Conservation (phyloP, 2,329 filamentous ascomycete species). For the Aspergillus sp. region DNA sequence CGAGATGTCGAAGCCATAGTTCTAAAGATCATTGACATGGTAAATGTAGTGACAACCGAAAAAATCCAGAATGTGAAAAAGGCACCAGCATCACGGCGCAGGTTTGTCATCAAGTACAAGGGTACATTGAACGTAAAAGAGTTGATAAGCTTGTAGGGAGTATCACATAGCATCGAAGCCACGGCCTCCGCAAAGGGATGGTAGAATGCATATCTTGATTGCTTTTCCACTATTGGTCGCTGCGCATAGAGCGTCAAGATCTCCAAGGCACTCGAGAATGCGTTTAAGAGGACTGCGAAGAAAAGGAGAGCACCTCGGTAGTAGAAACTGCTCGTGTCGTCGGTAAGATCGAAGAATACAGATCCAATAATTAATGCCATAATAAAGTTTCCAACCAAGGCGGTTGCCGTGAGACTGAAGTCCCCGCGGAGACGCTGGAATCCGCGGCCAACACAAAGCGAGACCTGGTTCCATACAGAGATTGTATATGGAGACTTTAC, state of each 20-base stretch:
- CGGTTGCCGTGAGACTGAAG: constrained; percentile 68
- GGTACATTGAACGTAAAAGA: constrained; percentile 73
- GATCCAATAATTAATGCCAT: constrained; percentile 77
- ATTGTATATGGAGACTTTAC: constrained; percentile 78
- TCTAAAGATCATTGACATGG: constrained; percentile 86
- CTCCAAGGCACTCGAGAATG: constrained; percentile 77
- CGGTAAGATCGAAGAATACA: constrained; percentile 75
- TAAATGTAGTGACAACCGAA: constrained; percentile 69
- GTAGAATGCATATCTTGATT: constrained; percentile 83
- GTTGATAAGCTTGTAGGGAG: constrained; percentile 80
- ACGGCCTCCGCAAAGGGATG: constrained; percentile 85
- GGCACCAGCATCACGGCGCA: constrained; percentile 69
- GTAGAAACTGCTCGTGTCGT: constrained; percentile 72
- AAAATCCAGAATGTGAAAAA: constrained; percentile 88
- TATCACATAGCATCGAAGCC: constrained; percentile 79
- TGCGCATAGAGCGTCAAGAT: constrained; percentile 85
- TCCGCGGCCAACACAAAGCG: constrained; percentile 77
- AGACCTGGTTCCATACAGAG: constrained; percentile 72
- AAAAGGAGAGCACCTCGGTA: constrained; percentile 77
- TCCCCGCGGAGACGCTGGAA: constrained; percentile 76
- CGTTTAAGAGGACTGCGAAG: constrained; percentile 84
- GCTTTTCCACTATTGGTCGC: constrained; percentile 90
- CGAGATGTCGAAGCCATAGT: constrained; percentile 75
- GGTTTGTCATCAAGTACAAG: constrained; percentile 84
- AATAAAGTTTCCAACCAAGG: constrained; percentile 66